Evolutionary conservation across 108 stramenopile species (phyloP).

Genomic region (Nitzschia sp.): DNA sequence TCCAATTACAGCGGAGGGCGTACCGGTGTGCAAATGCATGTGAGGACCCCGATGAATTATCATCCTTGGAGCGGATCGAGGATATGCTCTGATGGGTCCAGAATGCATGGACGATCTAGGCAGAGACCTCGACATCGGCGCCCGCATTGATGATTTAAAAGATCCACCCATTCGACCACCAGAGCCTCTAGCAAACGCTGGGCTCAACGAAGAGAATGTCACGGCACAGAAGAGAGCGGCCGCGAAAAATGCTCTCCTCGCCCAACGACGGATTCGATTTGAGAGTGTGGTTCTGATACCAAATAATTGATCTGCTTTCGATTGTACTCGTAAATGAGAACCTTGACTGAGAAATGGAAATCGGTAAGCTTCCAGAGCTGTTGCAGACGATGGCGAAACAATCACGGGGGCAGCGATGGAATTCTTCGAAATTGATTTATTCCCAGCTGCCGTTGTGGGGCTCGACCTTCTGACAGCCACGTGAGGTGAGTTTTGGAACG

Average conservation of each 20-base stretch:
- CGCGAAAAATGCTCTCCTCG: neutral
- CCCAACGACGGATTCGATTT: neutral
- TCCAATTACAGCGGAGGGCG: neutral
- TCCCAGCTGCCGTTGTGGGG: too few species aligned
- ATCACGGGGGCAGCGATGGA: too few species aligned
- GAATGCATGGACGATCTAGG: neutral
- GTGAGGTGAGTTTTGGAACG: too few species aligned
- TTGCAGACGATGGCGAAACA: too few species aligned
- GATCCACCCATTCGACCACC: conserved; percentile 72
- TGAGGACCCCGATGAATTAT: neutral
- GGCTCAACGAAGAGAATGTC: neutral
- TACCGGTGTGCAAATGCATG: conserved; percentile 2
- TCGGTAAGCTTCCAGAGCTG: too few species aligned
- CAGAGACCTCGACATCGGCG: neutral
- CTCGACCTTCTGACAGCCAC: too few species aligned
- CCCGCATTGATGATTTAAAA: conserved; percentile 18
- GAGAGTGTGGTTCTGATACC: too few species aligned
- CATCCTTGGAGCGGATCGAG: neutral
- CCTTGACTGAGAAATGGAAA: too few species aligned
- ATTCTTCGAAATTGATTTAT: too few species aligned
- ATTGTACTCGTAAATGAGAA: too few species aligned
- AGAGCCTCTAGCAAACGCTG: conserved; percentile 37
- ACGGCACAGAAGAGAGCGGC: neutral
- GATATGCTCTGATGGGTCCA: neutral
- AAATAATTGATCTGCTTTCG: too few species aligned